Evolutionary conservation across 2,329 filamentous ascomycete species (phyloP).

Genomic region (Apiospora rasikravindrae): DNA sequence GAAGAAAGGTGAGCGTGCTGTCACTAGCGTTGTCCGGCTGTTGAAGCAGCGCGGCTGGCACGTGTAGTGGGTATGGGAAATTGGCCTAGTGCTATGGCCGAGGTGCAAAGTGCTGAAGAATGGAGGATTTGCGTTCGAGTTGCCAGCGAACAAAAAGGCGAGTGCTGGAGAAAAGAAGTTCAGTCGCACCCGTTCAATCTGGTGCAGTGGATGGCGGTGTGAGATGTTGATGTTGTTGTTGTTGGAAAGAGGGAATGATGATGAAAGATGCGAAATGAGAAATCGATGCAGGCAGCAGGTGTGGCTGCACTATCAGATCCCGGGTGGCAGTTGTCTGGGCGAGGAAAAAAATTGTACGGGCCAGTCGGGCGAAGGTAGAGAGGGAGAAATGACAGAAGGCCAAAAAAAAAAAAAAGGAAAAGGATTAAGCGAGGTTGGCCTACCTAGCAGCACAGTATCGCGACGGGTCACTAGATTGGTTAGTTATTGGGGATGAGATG

Average conservation of each 20-base stretch:
- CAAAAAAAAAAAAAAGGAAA: constrained; percentile 27
- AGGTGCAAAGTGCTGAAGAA: neutral
- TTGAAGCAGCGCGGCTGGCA: constrained; percentile 18
- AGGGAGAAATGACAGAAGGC: constrained; percentile 23
- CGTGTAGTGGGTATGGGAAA: constrained; percentile 18
- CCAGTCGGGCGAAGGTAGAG: constrained; percentile 17
- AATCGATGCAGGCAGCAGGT: constrained; percentile 9
- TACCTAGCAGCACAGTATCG: constrained; percentile 29
- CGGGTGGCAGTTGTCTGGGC: neutral
- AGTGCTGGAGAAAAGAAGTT: neutral
- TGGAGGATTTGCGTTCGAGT: neutral
- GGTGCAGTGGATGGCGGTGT: neutral
- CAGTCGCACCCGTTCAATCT: neutral
- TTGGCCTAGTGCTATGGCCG: constrained; percentile 8
- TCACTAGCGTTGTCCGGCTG: constrained; percentile 17
- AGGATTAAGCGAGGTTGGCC: constrained; percentile 35
- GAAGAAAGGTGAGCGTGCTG: constrained; percentile 17
- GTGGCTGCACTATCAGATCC: constrained; percentile 13
- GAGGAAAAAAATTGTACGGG: constrained; percentile 13
- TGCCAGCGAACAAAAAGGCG: neutral
- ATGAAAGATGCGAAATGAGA: constrained; percentile 15
- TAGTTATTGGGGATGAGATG: neutral
- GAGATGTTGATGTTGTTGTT: neutral
- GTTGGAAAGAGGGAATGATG: constrained; percentile 11
- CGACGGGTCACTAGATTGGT: neutral